These are phyloP conservation scores for Proliferodiscus dingleyae DNA, from an alignment of 2,329 filamentous ascomycete genomes.

Conservation along the genomic window DNA sequence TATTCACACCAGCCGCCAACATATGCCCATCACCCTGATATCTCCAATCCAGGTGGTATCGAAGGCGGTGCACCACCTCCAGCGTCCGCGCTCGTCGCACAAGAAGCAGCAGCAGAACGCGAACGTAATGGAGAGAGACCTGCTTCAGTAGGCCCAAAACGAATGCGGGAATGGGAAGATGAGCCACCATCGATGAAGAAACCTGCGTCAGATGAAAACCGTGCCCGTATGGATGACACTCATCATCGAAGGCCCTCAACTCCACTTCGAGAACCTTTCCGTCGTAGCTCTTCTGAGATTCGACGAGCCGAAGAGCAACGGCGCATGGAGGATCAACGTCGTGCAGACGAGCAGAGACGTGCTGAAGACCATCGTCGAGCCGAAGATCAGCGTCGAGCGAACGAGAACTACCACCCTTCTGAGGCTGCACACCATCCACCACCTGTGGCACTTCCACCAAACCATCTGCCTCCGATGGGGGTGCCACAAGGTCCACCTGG, in stretches of 20 bases:
- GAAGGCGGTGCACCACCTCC: conserved; percentile 62
- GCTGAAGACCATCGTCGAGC: conserved; percentile 56
- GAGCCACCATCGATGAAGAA: conserved; percentile 69
- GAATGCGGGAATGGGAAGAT: conserved; percentile 89
- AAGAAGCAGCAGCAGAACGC: conserved; percentile 58
- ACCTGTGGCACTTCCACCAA: conserved; percentile 50
- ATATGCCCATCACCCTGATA: conserved; percentile 69
- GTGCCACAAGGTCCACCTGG: conserved; percentile 29
- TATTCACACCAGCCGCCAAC: conserved; percentile 73
- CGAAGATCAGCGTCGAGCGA: conserved; percentile 63
- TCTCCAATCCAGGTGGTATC: conserved; percentile 28
- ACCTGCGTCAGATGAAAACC: conserved; percentile 79
- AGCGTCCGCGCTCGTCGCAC: conserved; percentile 59
- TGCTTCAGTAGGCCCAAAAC: conserved; percentile 74
- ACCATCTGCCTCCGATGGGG: conserved; percentile 59
- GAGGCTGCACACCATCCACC: conserved; percentile 84
- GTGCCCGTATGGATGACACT: conserved; percentile 80
- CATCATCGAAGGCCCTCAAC: conserved; percentile 74
- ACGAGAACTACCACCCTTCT: conserved; percentile 83
- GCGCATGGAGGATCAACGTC: conserved; percentile 20
- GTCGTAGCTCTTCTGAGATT: conserved; percentile 72
- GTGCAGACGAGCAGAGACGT: conserved; percentile 53
- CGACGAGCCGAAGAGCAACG: conserved; percentile 52
- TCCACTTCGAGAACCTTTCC: conserved; percentile 63
- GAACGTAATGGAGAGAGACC: conserved; percentile 68